Conservation (phyloP, 2,329 filamentous ascomycete genomes). For the Bisporella sp. region DNA sequence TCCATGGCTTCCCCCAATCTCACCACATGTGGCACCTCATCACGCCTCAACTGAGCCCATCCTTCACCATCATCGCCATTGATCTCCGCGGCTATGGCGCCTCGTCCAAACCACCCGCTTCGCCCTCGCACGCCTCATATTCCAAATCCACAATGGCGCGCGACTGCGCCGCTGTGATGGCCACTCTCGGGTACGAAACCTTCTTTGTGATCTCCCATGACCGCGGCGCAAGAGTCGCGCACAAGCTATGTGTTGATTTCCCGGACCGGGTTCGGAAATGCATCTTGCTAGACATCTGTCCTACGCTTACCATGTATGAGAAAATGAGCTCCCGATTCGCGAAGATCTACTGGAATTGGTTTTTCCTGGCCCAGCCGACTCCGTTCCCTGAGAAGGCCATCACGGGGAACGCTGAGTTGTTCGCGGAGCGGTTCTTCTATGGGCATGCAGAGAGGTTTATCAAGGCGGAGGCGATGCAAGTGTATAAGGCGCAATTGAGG, state of each 20-base stretch:
- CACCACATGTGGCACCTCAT: slow-evolving; percentile 45
- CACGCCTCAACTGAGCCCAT: slow-evolving; percentile 30
- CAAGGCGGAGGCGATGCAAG: slow-evolving; percentile 9
- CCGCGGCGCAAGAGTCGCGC: slow-evolving; percentile 47
- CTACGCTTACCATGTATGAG: slow-evolving; percentile 47
- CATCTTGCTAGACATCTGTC: slow-evolving; percentile 46
- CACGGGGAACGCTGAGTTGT: slow-evolving; percentile 28
- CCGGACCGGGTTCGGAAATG: slow-evolving; percentile 24
- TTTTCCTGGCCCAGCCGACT: slow-evolving; percentile 45
- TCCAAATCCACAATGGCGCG: slow-evolving; percentile 42
- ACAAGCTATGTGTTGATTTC: slow-evolving; percentile 45
- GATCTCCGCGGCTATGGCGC: slow-evolving; percentile 46
- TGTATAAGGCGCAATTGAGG: slow-evolving; percentile 15
- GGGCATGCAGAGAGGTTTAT: slow-evolving; percentile 27
- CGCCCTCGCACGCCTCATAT: slow-evolving; percentile 26
- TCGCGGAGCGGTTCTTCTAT: slow-evolving; percentile 32
- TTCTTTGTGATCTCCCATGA: slow-evolving; percentile 50
- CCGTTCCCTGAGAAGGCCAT: slow-evolving; percentile 45
- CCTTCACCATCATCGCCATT: slow-evolving; percentile 37
- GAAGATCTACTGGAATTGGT: slow-evolving; percentile 51
- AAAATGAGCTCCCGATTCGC: slow-evolving; percentile 36
- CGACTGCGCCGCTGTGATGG: slow-evolving; percentile 41
- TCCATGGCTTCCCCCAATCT: slow-evolving; percentile 48
- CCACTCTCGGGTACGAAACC: slow-evolving; percentile 29
- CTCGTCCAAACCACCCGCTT: slow-evolving; percentile 37